Evolutionary conservation across 2,329 filamentous ascomycete genomes (phyloP).

Genomic region (Tolypocladium tundrense): DNA sequence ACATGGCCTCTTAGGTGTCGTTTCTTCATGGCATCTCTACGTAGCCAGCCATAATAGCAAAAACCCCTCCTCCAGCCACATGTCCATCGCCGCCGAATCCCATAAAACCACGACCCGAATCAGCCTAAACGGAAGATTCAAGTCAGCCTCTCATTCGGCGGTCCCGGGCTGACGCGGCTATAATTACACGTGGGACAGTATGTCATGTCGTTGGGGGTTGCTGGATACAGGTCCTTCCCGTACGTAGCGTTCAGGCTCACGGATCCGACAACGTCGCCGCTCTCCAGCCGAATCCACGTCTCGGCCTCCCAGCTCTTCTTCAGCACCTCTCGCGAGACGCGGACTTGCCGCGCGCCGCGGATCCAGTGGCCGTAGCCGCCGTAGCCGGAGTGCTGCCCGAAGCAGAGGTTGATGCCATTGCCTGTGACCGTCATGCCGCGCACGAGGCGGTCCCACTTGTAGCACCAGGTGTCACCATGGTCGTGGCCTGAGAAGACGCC

Average conservation of each 20-base stretch:
- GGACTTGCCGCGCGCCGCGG: slow-evolving; percentile 48
- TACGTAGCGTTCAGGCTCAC: slow-evolving; percentile 51
- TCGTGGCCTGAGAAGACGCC: slow-evolving; percentile 57
- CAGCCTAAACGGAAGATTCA: not conserved
- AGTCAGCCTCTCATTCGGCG: slow-evolving; percentile 2
- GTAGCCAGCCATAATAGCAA: no score
- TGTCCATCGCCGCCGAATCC: not conserved
- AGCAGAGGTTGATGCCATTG: slow-evolving; percentile 40
- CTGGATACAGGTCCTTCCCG: slow-evolving; percentile 42
- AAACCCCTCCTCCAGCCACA: not conserved
- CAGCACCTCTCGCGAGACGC: slow-evolving; percentile 32
- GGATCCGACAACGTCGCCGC: slow-evolving; percentile 36
- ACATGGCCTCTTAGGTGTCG: no score
- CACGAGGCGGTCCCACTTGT: slow-evolving; percentile 31
- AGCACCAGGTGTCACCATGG: slow-evolving; percentile 52
- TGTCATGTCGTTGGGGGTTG: slow-evolving; percentile 26
- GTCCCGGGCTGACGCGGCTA: slow-evolving; percentile 3
- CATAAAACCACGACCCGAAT: not conserved
- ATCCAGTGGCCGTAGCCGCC: slow-evolving; percentile 59
- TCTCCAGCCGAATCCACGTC: slow-evolving; percentile 53
- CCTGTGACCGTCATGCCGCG: slow-evolving; percentile 24
- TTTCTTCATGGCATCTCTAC: no score
- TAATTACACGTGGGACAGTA: slow-evolving; percentile 12
- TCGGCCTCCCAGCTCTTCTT: slow-evolving; percentile 29
- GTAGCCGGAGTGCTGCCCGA: slow-evolving; percentile 58